These are phyloP conservation scores for Nemania serpens DNA, from an alignment of 2,329 filamentous ascomycete genomes.

Conservation along the genomic window DNA sequence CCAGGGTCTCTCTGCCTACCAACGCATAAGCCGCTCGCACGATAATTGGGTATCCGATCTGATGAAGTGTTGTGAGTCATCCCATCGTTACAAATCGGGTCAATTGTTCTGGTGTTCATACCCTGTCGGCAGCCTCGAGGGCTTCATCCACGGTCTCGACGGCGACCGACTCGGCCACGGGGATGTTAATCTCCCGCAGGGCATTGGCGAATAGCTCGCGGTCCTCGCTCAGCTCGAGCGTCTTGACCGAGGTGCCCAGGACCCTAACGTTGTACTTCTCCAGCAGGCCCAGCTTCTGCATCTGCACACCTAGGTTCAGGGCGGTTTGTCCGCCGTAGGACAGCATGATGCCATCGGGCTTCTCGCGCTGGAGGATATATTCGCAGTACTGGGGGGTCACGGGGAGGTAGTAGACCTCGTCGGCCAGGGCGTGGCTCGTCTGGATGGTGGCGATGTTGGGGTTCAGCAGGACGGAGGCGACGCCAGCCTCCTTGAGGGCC, in stretches of 20 bases:
- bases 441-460: constrained; percentile 99
- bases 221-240: constrained; percentile 92
- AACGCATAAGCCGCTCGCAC: constrained; percentile 96
- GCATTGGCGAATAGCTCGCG: constrained; percentile 95
- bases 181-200: constrained; percentile 95
- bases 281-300: constrained; percentile 94
- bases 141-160: constrained; percentile 92
- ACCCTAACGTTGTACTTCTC: constrained; percentile 96
- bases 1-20: neutral
- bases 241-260: constrained; percentile 91
- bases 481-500: constrained; percentile 92
- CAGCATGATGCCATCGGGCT: constrained; percentile 95
- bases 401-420: constrained; percentile 97
- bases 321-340: constrained; percentile 98
- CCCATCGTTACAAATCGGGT: neutral
- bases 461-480: constrained; percentile 91
- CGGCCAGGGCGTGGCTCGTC: constrained; percentile 92
- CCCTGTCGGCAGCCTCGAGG: constrained; percentile 78
- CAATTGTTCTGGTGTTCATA: constrained; percentile 44
- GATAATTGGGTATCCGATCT: constrained; percentile 87
- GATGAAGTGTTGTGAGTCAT: neutral
- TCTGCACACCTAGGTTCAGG: constrained; percentile 93
- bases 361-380: constrained; percentile 95
- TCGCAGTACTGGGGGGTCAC: constrained; percentile 97
- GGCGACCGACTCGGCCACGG: constrained; percentile 94